Base-by-base conservation (phyloP, 768 basidiomycete genomes). In the Pleurotus tuoliensis region DNA sequence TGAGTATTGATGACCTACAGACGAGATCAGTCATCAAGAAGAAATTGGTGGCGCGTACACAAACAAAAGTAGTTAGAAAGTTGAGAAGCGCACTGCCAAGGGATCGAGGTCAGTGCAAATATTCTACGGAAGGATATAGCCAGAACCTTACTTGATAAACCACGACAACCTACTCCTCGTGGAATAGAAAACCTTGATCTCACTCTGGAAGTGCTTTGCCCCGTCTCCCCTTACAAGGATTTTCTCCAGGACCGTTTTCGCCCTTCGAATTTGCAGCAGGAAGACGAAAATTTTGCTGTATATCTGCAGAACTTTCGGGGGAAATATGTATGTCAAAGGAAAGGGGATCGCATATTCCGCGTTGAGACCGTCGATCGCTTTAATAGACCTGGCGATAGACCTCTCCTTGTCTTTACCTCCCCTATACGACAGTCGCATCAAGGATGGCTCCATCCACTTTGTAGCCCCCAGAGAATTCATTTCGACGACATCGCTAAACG, bases 271-370 rank as follows among this genome's bases (percentile, higher is more conserved):
- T 63, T 92, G 89, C 41, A 92, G 68, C 50, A 94, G 63, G 60
- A 92, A 84, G 24, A 82, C 74, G 59, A 93, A 90, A 16, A 92
- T 72, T 22, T 83, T 79, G 41, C 81, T 79, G 61, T 92, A 92
- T 1, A 71, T 70, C 64, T 81, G 79, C 45, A 86, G 67, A 3
- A 76, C 72, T 6, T 67, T 69, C 4, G 86, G 82, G 4, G 81
- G 79, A 62, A 92, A 89, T 47, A 92, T 79, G 65, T 93, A 93
- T 1, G 84, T 86, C 63, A 93, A 67, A 4, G 92, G 91, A 62
- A 91, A 92, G 1, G 92, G 88, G 2, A 88, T 77, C 5, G 87
- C 83, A 60, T 93, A 94, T 73, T 92, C 91, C n/a, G 88, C 72
- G 8, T 76, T 68, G 8, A 94, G 73, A 0, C 83, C 87, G 30